These are phyloP conservation scores for Ogataea pignaliae DNA, from an alignment of 805 yeast species.

Conservation along the genomic window DNA sequence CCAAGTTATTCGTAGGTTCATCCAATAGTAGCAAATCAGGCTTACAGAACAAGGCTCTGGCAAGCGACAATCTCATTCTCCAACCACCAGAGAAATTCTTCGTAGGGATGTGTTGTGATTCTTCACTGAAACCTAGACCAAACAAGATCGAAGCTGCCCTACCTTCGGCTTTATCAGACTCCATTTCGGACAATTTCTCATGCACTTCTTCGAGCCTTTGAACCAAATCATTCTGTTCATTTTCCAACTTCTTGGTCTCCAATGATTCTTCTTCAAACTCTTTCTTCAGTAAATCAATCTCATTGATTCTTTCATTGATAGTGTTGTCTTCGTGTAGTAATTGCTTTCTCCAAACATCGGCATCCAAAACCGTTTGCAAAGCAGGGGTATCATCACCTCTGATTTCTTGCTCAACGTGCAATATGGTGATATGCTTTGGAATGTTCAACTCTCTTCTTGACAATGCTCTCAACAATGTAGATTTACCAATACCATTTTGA, in stretches of 20 bases:
- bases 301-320: slow-evolving; percentile 68
- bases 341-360: slow-evolving; percentile 98
- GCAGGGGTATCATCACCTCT: slow-evolving; percentile 91
- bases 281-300: slow-evolving; percentile 62
- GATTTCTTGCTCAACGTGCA: slow-evolving; percentile 97
- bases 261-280: slow-evolving; percentile 74
- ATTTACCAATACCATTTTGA: slow-evolving; percentile 99
- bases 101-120: slow-evolving; percentile 78
- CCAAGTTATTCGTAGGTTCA: slow-evolving; percentile 99
- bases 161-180: slow-evolving; percentile 95
- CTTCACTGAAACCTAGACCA: slow-evolving; percentile 91
- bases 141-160: slow-evolving; percentile 90
- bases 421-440: slow-evolving; percentile 91
- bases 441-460: slow-evolving; percentile 91
- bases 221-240: slow-evolving; percentile 85
- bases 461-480: slow-evolving; percentile 85
- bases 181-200: slow-evolving; percentile 87
- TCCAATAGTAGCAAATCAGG: slow-evolving; percentile 91
- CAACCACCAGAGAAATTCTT: slow-evolving; percentile 98
- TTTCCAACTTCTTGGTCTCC: slow-evolving; percentile 75
- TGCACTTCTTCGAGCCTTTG: slow-evolving; percentile 71
- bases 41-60: slow-evolving; percentile 95
- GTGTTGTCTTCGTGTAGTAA: slow-evolving; percentile 71
- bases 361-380: slow-evolving; percentile 93
- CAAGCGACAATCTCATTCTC: slow-evolving; percentile 99